These are phyloP conservation scores for Tetrapisispora iriomotensis DNA, from an alignment of 805 yeast genomes.

Conservation along the genomic window DNA sequence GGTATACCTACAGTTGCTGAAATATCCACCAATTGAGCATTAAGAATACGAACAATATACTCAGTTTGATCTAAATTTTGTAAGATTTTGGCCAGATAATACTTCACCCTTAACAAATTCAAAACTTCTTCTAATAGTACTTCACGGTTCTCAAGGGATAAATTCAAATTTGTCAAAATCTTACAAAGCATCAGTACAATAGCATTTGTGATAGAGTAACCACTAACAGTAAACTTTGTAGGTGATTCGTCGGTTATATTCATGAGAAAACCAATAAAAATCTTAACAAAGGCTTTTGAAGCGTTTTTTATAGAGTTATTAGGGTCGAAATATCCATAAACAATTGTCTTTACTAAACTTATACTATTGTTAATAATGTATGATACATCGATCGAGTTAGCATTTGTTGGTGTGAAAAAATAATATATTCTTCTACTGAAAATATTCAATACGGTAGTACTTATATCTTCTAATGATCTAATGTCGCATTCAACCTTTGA, in stretches of 20 bases:
- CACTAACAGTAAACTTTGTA: constrained; percentile 3
- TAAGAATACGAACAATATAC: constrained; percentile 16
- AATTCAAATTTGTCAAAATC: constrained; percentile 20
- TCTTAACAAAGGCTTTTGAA: constrained; percentile 27
- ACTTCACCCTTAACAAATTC: constrained; percentile 30
- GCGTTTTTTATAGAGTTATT: constrained; percentile 28
- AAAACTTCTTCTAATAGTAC: constrained; percentile 30
- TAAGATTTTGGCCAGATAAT: constrained; percentile 19
- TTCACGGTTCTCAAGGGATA: constrained; percentile 25
- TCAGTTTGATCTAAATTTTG: constrained; percentile 16
- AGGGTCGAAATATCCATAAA: constrained; percentile 29
- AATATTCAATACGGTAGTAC: constrained; percentile 16
- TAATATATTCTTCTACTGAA: constrained; percentile 15
- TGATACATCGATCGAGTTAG: constrained; percentile 1
- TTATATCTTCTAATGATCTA: constrained; percentile 13
- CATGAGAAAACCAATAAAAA: constrained; percentile 11
- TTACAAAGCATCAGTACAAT: constrained; percentile 31
- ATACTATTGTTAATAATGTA: constrained; percentile 9
- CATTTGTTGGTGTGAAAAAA: constrained; percentile 7
- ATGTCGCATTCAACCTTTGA: too few relatives aligned
- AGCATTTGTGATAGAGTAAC: constrained; percentile 12
- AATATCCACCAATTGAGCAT: constrained; percentile 22
- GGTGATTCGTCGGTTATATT: constrained; percentile 16
- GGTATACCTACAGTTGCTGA: constrained; percentile 39
- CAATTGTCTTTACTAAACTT: constrained; percentile 26